phyloP scores from a whole-genome alignment of 2,329 filamentous ascomycete genomes.

The Hypoxylon sp. region DNA sequence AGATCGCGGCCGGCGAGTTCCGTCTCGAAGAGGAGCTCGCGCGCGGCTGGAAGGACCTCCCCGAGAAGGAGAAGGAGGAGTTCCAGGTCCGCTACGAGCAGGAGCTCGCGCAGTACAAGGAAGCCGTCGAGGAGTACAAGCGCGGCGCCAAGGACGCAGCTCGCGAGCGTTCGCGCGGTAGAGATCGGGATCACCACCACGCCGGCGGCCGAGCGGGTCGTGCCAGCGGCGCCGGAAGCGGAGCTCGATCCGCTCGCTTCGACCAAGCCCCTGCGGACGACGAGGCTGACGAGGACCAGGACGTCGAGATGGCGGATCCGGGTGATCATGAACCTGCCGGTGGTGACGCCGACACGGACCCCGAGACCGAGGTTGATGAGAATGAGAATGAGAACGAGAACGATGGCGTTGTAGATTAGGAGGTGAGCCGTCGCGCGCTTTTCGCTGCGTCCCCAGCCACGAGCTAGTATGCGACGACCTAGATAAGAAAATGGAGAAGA shows the following conservation, averaged over 20 bases:
- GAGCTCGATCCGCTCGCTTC: constrained; percentile 48
- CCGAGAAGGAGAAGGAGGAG: constrained; percentile 65
- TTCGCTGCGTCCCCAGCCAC: not conserved
- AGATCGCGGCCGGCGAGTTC: constrained; percentile 54
- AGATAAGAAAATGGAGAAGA: not conserved
- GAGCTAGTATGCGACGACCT: not conserved
- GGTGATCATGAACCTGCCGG: constrained; percentile 43
- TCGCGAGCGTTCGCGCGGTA: constrained; percentile 52
- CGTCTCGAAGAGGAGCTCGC: constrained; percentile 69
- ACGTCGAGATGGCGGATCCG: constrained; percentile 45
- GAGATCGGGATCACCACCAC: constrained; percentile 32
- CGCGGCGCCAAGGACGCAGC: constrained; percentile 51
- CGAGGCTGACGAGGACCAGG: constrained; percentile 46
- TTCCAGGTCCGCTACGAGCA: constrained; percentile 62
- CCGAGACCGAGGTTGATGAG: constrained; percentile 55
- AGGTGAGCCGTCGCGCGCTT: not conserved
- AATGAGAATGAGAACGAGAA: constrained; percentile 42
- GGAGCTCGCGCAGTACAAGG: constrained; percentile 60
- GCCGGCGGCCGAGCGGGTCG: constrained; percentile 42
- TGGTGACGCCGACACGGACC: constrained; percentile 46
- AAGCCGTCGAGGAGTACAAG: constrained; percentile 60
- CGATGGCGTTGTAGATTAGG: constrained; percentile 49
- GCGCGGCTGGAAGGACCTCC: constrained; percentile 69
- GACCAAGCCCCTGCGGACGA: constrained; percentile 50
- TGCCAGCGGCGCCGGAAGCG: constrained; percentile 33